phyloP scores from a whole-genome alignment of 2,329 filamentous ascomycete genomes.

The Kalmusia sp. region DNA sequence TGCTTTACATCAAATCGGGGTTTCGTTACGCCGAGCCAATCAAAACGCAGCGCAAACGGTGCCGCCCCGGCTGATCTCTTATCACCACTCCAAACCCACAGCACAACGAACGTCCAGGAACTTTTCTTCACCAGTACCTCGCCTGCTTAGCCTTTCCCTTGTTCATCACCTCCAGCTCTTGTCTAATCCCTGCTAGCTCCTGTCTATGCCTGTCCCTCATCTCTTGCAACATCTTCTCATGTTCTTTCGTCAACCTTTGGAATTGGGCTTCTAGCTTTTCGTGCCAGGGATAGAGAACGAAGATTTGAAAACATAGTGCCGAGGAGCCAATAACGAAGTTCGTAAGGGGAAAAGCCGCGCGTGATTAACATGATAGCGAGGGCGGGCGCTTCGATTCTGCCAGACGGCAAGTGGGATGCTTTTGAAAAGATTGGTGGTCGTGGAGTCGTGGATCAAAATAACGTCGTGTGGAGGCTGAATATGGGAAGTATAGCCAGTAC shows the following conservation, averaged over 20 bases:
- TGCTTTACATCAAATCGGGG: too few relatives aligned
- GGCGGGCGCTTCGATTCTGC: neutral
- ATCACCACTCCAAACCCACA: too few relatives aligned
- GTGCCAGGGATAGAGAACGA: conserved; percentile 75
- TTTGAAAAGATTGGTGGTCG: neutral
- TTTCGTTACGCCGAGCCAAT: too few relatives aligned
- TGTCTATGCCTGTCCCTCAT: conserved; percentile 24
- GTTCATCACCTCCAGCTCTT: conserved; percentile 28
- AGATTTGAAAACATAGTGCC: conserved; percentile 71
- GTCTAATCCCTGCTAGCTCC: conserved; percentile 29
- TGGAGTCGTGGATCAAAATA: too few relatives aligned
- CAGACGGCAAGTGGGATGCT: neutral
- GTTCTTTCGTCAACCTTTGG: conserved; percentile 64
- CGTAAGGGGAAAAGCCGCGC: conserved; percentile 63
- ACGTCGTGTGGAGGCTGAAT: too few relatives aligned
- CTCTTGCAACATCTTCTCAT: conserved; percentile 46
- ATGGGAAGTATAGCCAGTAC: too few relatives aligned
- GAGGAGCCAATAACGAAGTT: conserved; percentile 72
- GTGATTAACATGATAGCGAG: conserved; percentile 52
- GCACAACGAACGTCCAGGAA: too few relatives aligned
- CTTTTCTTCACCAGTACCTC: conserved; percentile 6
- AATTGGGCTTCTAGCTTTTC: conserved; percentile 70
- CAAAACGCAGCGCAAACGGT: too few relatives aligned
- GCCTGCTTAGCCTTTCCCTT: conserved; percentile 8
- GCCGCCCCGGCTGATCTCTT: too few relatives aligned